Percentiles rank a stretch among this genome's conserved stretches.
Evolutionary conservation across 495 filamentous ascomycete species (phyloP).

Genomic region (Lasiosphaeria hispida): DNA sequence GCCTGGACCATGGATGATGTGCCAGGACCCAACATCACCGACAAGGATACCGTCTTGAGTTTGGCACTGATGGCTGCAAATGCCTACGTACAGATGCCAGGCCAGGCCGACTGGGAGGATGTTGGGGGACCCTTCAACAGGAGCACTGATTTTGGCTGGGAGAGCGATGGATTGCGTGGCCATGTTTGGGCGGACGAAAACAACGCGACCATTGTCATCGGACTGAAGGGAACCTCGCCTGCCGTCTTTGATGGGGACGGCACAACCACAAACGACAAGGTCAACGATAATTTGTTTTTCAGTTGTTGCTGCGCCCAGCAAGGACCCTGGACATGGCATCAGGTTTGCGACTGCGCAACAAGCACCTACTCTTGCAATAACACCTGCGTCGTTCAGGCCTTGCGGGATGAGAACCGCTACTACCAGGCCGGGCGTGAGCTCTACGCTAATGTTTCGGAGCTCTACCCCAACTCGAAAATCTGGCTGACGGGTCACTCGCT

Average conservation of each 20-base stretch:
- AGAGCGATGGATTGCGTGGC: constrained; percentile 81
- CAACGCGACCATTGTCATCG: constrained; percentile 86
- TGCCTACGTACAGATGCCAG: constrained; percentile 75
- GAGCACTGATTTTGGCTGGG: constrained; percentile 84
- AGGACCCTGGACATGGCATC: constrained; percentile 78
- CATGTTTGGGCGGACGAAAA: constrained; percentile 86
- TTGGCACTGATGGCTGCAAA: constrained; percentile 85
- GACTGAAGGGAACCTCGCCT: constrained; percentile 84
- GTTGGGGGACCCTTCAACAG: constrained; percentile 78
- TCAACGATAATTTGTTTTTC: constrained; percentile 96
- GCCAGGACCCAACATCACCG: constrained; percentile 74
- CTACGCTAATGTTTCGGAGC: constrained; percentile 83
- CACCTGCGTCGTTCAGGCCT: constrained; percentile 74
- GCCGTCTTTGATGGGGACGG: constrained; percentile 94
- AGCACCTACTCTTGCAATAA: constrained; percentile 84
- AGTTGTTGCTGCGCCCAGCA: constrained; percentile 96
- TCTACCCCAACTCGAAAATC: constrained; percentile 82
- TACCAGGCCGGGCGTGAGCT: constrained; percentile 83
- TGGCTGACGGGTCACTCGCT: constrained; percentile 91
- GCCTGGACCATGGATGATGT: constrained; percentile 86
- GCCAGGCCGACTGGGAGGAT: constrained; percentile 77
- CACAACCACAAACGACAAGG: constrained; percentile 94
- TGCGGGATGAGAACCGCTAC: constrained; percentile 82
- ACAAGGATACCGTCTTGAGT: constrained; percentile 79
- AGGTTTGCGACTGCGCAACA: constrained; percentile 88